Base-by-base conservation (phyloP, 352 stramenopile genomes). In the Plasmopara halstedii region DNA sequence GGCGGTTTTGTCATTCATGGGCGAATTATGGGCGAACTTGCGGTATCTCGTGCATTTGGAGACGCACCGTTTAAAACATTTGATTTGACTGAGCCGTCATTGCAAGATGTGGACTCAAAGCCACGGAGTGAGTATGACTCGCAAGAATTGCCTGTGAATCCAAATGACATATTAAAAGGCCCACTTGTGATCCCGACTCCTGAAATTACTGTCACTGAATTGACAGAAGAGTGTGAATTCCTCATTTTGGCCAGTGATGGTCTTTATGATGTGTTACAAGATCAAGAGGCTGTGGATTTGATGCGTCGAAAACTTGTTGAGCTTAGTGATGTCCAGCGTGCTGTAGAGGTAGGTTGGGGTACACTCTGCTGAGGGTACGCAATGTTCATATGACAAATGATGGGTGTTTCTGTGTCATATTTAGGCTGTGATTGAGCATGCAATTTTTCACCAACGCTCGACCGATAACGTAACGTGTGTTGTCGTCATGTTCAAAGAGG, bases 41-140 rank as follows among this genome's bases (percentile, higher is more conserved):
- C 81, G 0, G 81, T 93, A 33, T 90, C 81, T 7, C 64, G 81
- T 13, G 81, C 81, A 0, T 93, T 93, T 45, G 81, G 81, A 8
- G 95, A 98, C 62, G 92, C 88, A 50, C 96, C 95, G 20, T 98
- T 98, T 65, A 99, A 99, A 70, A 94, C 84, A 32, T 89, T 88
- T 50, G 81, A 92, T 19, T 41, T 83, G 2, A 51, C 65, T 0
- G 67, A 85, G 33, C 65, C 74, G 7, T 61, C 70, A 8, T 57
- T 61, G 4, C 48, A 66, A 17, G 58, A 60, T 6, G 43, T 52
- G 8, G 59, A 77, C 33, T 68, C 60, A n/a, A 65, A 85, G 59
- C 65, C 70, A 6, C 64, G 67, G 0, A 86, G 72, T 25, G 76
- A 88, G 14, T 86, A 85, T 53, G 70, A 83, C 26, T 88, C 76